phyloP scores from a whole-genome alignment of 139 green algal species.

The Tetraselmis striata region DNA sequence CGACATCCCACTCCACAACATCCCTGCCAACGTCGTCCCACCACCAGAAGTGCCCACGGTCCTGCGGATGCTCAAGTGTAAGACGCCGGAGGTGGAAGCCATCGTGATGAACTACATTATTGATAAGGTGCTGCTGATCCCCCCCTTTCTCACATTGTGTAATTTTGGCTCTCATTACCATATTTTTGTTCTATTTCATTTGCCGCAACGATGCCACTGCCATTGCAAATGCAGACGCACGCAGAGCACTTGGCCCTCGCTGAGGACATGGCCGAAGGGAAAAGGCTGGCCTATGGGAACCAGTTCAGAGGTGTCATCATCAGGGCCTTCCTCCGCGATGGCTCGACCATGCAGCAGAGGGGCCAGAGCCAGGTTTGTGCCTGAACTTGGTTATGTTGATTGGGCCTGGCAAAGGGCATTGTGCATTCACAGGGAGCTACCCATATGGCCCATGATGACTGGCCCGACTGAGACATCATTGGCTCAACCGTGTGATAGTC shows the following conservation, averaged over 20 bases:
- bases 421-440: too few relatives aligned
- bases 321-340: not conserved
- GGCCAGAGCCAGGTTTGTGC: not conserved
- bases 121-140: constrained; percentile 17
- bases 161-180: too few relatives aligned
- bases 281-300: not conserved
- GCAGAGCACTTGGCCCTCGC: too few relatives aligned
- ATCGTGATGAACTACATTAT: constrained; percentile 35
- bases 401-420: too few relatives aligned
- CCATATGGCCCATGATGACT: too few relatives aligned
- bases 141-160: too few relatives aligned
- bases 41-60: constrained; percentile 14
- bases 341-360: not conserved
- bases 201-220: too few relatives aligned
- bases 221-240: too few relatives aligned
- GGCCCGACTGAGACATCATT: too few relatives aligned
- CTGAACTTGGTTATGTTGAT: too few relatives aligned
- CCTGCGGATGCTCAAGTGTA: constrained; percentile 19
- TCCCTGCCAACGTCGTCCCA: constrained; percentile 24
- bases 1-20: constrained; percentile 22
- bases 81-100: not conserved
- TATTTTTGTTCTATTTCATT: too few relatives aligned
- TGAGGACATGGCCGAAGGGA: not conserved
- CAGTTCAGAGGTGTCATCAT: not conserved
- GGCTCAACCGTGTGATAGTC: too few relatives aligned